Evolutionary conservation across 768 basidiomycete species (phyloP).

Genomic region (Daedaleopsis sinensis): DNA sequence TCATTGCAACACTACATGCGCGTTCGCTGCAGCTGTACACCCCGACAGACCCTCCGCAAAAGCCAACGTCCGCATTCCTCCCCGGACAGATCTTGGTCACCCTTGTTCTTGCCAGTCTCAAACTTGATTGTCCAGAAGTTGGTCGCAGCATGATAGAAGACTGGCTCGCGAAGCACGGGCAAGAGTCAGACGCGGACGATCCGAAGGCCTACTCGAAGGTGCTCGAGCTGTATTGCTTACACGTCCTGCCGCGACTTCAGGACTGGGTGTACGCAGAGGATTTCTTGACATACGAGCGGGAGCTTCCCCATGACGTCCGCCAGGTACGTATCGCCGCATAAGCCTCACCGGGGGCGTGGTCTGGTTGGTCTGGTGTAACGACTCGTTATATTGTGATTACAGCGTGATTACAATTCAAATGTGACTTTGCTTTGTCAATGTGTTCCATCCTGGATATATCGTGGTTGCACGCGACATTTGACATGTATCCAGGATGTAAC

Average conservation of each 20-base stretch:
- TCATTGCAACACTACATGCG: constrained; percentile 56
- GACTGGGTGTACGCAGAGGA: constrained; percentile 83
- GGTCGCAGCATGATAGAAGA: constrained; percentile 74
- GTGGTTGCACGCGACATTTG: too few relatives aligned
- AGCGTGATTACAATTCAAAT: too few relatives aligned
- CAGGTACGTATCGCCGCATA: constrained; percentile 43
- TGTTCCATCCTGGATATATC: too few relatives aligned
- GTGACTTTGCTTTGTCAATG: too few relatives aligned
- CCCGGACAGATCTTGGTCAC: constrained; percentile 74
- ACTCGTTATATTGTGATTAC: too few relatives aligned
- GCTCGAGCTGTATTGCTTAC: constrained; percentile 75
- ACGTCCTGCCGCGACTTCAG: constrained; percentile 68
- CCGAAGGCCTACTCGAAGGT: constrained; percentile 67
- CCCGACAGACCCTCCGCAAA: constrained; percentile 43
- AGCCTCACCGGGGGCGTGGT: too few relatives aligned
- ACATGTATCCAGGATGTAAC: too few relatives aligned
- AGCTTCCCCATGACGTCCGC: constrained; percentile 52
- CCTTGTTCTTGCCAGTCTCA: constrained; percentile 69
- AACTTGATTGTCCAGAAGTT: constrained; percentile 59
- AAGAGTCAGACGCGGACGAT: constrained; percentile 30
- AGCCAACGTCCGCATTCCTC: constrained; percentile 55
- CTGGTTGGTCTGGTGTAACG: too few relatives aligned
- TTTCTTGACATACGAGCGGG: constrained; percentile 73
- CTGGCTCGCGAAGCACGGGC: constrained; percentile 68
- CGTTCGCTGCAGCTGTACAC: constrained; percentile 74